Percentiles rank a stretch among this genome's conserved stretches.
Conservation (phyloP, 176 grass and related monocot species). For the Lolium rigidum region DNA sequence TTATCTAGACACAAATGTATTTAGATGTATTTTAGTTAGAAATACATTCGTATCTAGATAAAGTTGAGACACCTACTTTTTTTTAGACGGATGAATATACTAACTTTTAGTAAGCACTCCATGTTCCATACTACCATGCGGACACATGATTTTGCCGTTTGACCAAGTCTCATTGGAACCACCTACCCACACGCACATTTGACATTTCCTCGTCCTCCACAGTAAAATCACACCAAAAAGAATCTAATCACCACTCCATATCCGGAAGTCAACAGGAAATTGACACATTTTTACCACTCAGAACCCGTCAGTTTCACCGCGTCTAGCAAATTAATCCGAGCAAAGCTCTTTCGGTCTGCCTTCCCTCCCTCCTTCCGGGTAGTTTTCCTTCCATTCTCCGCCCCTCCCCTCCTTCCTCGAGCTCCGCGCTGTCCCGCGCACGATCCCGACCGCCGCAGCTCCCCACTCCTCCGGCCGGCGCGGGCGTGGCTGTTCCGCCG, state of each 20-base stretch:
- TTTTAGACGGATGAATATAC: too few relatives aligned
- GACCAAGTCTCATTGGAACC: not conserved
- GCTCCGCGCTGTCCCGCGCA: not conserved
- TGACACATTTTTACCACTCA: not conserved
- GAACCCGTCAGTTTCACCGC: not conserved
- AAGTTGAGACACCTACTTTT: too few relatives aligned
- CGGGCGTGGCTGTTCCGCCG: not conserved
- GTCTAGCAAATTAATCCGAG: too few relatives aligned
- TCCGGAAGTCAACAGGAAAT: not conserved
- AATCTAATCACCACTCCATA: not conserved
- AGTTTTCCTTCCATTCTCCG: conserved; percentile 1
- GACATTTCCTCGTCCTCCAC: not conserved
- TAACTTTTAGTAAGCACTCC: too few relatives aligned
- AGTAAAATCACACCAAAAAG: not conserved
- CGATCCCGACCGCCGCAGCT: not conserved
- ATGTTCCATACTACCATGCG: too few relatives aligned
- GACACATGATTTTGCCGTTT: not conserved
- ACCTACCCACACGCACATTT: not conserved
- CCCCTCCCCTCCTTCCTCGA: not conserved
- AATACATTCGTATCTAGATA: too few relatives aligned
- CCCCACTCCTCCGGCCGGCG: not conserved
- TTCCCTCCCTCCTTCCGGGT: conserved; percentile 1
- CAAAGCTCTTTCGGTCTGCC: not conserved
- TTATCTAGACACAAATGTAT: too few relatives aligned
- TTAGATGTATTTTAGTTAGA: too few relatives aligned